Conservation (phyloP, 164 flowering plant genomes). For the Chimonanthus salicifolius region DNA sequence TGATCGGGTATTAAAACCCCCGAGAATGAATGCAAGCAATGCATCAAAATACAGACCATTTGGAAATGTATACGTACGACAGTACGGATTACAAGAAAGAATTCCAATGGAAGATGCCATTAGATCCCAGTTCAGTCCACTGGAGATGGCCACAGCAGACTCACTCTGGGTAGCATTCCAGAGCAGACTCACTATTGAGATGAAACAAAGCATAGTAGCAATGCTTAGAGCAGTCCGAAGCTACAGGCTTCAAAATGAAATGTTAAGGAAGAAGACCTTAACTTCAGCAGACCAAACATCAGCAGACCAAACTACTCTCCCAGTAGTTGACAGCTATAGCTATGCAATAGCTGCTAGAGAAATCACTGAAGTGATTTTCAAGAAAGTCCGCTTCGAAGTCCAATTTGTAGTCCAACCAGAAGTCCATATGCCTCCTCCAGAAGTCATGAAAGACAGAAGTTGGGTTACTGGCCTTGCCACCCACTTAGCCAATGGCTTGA, state of each 20-base stretch:
- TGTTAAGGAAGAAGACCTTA: not conserved
- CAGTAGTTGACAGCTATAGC: too few species aligned
- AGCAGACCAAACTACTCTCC: not conserved
- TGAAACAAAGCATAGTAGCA: not conserved
- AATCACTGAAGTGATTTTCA: not conserved
- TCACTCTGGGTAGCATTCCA: not conserved
- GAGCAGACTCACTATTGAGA: not conserved
- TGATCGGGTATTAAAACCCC: not conserved
- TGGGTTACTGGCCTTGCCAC: too few species aligned
- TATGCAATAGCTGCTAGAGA: not conserved
- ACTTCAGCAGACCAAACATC: not conserved
- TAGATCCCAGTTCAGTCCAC: not conserved
- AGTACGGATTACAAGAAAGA: not conserved
- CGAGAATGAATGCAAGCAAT: too few species aligned
- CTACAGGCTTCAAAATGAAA: not conserved
- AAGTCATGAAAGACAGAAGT: too few species aligned
- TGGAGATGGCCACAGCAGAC: not conserved
- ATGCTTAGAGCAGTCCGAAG: not conserved
- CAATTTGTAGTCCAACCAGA: too few species aligned
- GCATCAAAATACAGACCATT: not conserved
- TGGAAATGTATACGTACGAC: not conserved
- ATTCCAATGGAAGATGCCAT: not conserved
- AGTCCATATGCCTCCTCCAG: not conserved
- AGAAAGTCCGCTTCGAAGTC: not conserved
- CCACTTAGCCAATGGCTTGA: too few species aligned